A percentile compares a stretch with the other conserved stretches of the same genome.
phyloP scores from a whole-genome alignment of 352 stramenopile species.

The Pythium sukuiense region DNA sequence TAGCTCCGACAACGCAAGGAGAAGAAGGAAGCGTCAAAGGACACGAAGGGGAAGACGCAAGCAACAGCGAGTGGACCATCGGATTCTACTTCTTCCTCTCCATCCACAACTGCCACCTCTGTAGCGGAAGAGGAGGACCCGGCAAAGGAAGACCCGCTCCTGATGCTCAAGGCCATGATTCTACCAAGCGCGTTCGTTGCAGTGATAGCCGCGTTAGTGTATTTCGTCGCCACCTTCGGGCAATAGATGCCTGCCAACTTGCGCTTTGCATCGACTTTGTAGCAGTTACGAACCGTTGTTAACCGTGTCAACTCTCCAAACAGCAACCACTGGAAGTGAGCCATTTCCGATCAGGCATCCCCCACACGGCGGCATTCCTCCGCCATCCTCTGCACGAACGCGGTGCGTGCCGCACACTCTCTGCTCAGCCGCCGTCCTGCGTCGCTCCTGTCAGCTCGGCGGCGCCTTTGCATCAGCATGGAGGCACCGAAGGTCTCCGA shows the following conservation, averaged over 20 bases:
- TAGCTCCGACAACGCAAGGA: conserved; percentile 27
- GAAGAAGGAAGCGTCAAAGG: conserved; percentile 3
- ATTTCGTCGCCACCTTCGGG: conserved; percentile 6
- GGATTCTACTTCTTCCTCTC: not conserved
- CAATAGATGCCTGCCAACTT: not conserved
- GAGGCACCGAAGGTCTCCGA: not conserved
- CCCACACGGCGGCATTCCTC: not conserved
- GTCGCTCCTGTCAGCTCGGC: conserved; percentile 5
- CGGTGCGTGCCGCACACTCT: conserved; percentile 16
- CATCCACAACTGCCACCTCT: not conserved
- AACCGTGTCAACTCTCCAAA: conserved; percentile 1
- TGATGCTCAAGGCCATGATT: conserved; percentile 41
- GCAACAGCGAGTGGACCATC: not conserved
- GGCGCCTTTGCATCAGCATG: conserved; percentile 11
- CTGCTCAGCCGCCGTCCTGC: conserved; percentile 10
- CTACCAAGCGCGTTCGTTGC: conserved; percentile 51
- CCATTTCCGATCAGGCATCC: conserved; percentile 2
- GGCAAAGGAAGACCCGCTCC: conserved; percentile 23
- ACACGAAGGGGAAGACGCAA: not conserved
- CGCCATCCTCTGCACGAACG: not conserved
- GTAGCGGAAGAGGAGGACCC: not conserved
- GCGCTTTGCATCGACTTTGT: not conserved
- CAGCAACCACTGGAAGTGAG: conserved; percentile 24
- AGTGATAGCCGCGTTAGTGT: conserved; percentile 29
- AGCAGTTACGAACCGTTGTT: conserved; percentile 17